phyloP scores from a whole-genome alignment of 1,284 basidiomycete genomes.

The Trametes polyzona region DNA sequence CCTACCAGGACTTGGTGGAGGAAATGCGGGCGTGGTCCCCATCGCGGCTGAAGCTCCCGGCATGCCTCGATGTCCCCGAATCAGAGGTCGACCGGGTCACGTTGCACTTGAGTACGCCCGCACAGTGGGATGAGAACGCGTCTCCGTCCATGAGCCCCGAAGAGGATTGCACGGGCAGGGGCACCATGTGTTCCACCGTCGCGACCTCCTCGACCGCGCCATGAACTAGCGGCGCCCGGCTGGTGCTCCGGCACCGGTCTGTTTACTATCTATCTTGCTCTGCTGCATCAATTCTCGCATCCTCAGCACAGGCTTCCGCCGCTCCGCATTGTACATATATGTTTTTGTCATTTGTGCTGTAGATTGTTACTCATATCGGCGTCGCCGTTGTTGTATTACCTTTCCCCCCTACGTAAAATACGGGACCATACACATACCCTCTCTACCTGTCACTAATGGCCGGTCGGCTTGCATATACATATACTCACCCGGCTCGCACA shows the following conservation, averaged over 20 bases:
- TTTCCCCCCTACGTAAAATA: background rate
- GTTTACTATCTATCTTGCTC: too few species aligned
- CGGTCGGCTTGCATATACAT: background rate
- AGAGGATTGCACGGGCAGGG: too few species aligned
- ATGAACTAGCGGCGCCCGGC: too few species aligned
- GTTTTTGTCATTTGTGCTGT: background rate
- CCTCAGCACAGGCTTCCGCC: background rate
- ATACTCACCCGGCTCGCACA: background rate
- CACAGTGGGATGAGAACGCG: background rate
- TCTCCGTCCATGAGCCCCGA: background rate
- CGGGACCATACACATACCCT: too few species aligned
- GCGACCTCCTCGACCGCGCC: too few species aligned
- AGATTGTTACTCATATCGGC: background rate
- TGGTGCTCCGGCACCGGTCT: too few species aligned
- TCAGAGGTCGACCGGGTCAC: background rate
- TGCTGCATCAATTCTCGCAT: too few species aligned
- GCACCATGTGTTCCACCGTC: too few species aligned
- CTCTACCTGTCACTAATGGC: background rate
- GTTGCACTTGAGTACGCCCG: background rate
- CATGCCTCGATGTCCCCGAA: slow-evolving; percentile 21
- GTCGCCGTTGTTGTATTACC: background rate
- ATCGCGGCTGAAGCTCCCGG: slow-evolving; percentile 24
- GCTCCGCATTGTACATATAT: background rate
- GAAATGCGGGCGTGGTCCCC: slow-evolving; percentile 33
- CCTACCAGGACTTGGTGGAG: slow-evolving; percentile 18